phyloP scores from a whole-genome alignment of 768 basidiomycete genomes.

The Mycena haematopus region DNA sequence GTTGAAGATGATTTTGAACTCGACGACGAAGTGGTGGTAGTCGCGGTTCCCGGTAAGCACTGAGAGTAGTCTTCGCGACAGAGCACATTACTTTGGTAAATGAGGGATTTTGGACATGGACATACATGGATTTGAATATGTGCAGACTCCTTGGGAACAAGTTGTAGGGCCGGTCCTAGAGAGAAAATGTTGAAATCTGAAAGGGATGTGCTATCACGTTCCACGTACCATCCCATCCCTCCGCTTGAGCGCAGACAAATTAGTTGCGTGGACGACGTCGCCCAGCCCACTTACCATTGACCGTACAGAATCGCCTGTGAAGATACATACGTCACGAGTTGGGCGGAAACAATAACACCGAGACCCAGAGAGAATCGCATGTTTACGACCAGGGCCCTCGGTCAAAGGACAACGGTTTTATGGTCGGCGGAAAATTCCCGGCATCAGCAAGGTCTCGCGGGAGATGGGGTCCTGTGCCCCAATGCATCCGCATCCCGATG shows the following conservation, averaged over 20 bases:
- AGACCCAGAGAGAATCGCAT: conserved; percentile 14
- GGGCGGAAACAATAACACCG: not conserved
- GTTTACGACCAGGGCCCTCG: not conserved
- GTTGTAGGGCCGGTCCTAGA: conserved; percentile 55
- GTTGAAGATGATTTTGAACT: conserved; percentile 1
- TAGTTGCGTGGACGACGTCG: no score
- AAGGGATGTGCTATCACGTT: not conserved
- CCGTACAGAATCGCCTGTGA: conserved; percentile 10
- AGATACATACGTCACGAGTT: conserved; percentile 10
- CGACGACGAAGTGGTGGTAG: conserved; percentile 32
- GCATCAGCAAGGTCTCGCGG: not conserved
- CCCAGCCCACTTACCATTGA: conserved; percentile 12
- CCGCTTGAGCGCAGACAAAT: conserved; percentile 37
- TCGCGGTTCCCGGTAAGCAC: conserved; percentile 50
- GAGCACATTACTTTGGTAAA: not conserved
- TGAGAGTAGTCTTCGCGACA: conserved; percentile 51
- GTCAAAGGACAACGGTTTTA: conserved; percentile 6
- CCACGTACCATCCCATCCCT: conserved; percentile 53
- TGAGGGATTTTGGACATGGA: not conserved
- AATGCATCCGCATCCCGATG: conserved; percentile 16
- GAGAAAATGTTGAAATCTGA: not conserved
- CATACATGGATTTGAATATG: conserved; percentile 51
- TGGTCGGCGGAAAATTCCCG: conserved; percentile 21
- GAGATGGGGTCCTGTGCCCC: not conserved
- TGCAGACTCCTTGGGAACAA: conserved; percentile 54